Evolutionary conservation across 2,329 filamentous ascomycete species (phyloP), one percentile per base, ranked within the genome.

Genomic region (Cordyceps cateniannulata): DNA sequence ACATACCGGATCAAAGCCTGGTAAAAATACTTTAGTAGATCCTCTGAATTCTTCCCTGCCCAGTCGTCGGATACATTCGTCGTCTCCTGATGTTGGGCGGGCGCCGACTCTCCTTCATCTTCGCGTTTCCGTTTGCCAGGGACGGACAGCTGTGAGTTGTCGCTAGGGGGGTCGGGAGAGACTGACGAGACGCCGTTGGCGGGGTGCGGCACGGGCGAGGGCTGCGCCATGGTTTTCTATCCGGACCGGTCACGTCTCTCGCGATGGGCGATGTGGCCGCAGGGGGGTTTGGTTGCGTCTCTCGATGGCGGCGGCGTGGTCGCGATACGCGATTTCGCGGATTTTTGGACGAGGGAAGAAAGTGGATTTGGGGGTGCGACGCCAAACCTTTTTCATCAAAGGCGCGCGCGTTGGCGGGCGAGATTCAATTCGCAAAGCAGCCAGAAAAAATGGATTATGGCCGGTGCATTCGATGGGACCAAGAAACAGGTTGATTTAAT

Each of bases 121-220:
- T 84, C 81, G 77, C 83, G 83, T 75, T 86, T 86, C 71, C 84
- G 77, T 75, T 86, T 86, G 62, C 75, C 74, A 27, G 77, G 71
- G 38, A 76, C 67, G 58, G 70, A 68, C 55, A 71, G 67, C 57
- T 70, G 71, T 49, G 66, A 67, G 62, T 69, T 65, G 42, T 72
- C 65, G 44, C 63, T 29, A 44, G 32, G 69, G 61, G 25, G 68
- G 59, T 65, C 66, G 25, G 75, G 73, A 63, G 72, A 75, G 59
- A 32, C 47, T 18, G 53, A 56, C 32, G 73, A 67, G 59, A 73
- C 71, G 66, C 78, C 79, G 70, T 81, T 80, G 60, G 69, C 67
- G 63, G 49, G 20, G 38, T 6, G 69, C 55, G 71, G 68, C 62
- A 73, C 20, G 35, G 56, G 45, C 27, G 61, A 68, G 57, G 75